Conservation (phyloP, 176 grass and related monocot genomes). For the Avena sativa region DNA sequence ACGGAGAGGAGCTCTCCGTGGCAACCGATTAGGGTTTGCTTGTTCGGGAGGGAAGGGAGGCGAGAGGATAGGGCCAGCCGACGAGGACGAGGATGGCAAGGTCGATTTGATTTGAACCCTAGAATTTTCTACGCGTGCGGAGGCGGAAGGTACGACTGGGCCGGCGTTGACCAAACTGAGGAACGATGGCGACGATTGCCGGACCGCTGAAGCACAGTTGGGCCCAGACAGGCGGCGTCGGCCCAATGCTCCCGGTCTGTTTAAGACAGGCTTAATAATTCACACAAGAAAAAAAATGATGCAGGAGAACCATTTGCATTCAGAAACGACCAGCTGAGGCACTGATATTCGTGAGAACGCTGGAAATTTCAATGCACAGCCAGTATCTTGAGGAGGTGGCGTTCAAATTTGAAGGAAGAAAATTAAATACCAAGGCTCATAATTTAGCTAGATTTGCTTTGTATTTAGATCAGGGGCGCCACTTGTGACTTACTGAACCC, state of each 20-base stretch:
- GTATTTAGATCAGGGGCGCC: too few relatives aligned
- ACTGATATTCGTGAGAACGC: background rate
- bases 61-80: slow-evolving; percentile 27
- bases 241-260: background rate
- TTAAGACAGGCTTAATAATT: too few relatives aligned
- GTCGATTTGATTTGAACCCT: slow-evolving; percentile 48
- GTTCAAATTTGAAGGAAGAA: too few relatives aligned
- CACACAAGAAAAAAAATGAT: too few relatives aligned
- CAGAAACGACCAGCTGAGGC: background rate
- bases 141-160: background rate
- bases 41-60: slow-evolving; percentile 7
- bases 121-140: slow-evolving; percentile 30
- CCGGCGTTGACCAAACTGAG: background rate
- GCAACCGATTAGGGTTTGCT: slow-evolving; percentile 49
- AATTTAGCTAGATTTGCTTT: too few relatives aligned
- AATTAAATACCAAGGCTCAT: too few relatives aligned
- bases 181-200: background rate
- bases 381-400: too few relatives aligned
- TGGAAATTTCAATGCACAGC: too few relatives aligned
- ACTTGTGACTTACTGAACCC: too few relatives aligned
- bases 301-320: background rate
- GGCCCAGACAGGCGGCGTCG: background rate
- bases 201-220: background rate
- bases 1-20: background rate
- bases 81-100: slow-evolving; percentile 23